A percentile compares a stretch with the other conserved stretches of the same genome.
phyloP scores from a whole-genome alignment of 75 land plant genomes.

The Selaginella tamariscina region DNA sequence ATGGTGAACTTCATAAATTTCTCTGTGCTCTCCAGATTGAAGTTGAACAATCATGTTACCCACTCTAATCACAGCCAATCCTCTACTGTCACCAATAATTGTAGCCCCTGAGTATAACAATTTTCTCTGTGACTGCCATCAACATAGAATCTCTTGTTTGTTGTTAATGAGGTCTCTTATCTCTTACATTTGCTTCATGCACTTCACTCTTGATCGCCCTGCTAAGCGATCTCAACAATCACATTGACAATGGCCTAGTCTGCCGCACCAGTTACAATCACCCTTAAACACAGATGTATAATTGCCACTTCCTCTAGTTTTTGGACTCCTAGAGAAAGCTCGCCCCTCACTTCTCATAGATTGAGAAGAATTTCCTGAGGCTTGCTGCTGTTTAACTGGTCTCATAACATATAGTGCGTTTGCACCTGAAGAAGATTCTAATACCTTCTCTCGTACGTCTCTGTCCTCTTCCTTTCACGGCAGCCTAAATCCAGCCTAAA shows the following conservation, averaged over 20 bases:
- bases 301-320: neutral
- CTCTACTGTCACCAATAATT: neutral
- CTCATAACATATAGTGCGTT: neutral
- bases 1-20: neutral
- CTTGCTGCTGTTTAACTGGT: constrained; percentile 1
- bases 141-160: neutral
- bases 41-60: neutral
- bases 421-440: neutral
- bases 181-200: neutral
- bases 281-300: neutral
- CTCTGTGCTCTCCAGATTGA: neutral
- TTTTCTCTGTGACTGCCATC: neutral
- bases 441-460: neutral
- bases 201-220: neutral
- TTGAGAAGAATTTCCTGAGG: constrained; percentile 3
- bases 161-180: neutral
- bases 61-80: neutral
- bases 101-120: neutral
- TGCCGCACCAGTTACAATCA: neutral
- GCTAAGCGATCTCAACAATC: neutral
- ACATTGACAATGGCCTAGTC: constrained; percentile 4
- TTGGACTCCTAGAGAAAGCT: constrained; percentile 1
- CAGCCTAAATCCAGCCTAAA: neutral
- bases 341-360: neutral
- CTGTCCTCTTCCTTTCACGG: neutral